Evolutionary conservation across 2,329 filamentous ascomycete species (phyloP), one percentile per base, ranked within the genome.

Genomic region (Aspergillus sergii): DNA sequence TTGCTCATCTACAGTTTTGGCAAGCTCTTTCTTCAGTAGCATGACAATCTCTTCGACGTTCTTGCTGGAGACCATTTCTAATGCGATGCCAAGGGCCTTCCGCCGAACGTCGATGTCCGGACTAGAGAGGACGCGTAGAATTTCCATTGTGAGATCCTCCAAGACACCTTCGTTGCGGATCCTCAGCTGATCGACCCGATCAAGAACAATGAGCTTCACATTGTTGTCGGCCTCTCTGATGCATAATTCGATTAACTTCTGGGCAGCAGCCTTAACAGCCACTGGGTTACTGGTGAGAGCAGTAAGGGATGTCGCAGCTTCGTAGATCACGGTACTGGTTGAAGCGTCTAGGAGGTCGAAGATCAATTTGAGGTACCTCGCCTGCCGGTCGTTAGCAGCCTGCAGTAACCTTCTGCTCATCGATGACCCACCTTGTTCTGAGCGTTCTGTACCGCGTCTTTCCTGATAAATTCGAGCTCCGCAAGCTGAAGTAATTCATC

Each of bases 161-260:
- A 99, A 81, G 23, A 98, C 89, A 58, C 94, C 94, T 75, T 95
- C 92, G 71, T 97, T 96, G 79, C 92, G 92, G 76, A 90, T 89
- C 71, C 94, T 87, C 66, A 97, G 80, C 72, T 94, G 90, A 72
- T 97, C 91, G 43, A 99, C 95, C 53, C 94, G 91, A 74, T 98
- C 95, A 50, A 99, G 85, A 23, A 99, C 95, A 71, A 99, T 99
- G 53, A 99, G 89, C 82, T 99, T 99, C 68, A 99, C 95, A 75
- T 99, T 99, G 84, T 99, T 99, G 78, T 99, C 95, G 0, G 95
- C 90, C 80, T 98, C 95, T 81, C 96, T 97, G 77, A 99, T 97
- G 76, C 91, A 93, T 10, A 99, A 85, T 79, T 99, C 95, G 68
- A 98, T 97, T 77, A 99, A 95, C 76, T 99, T 99, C 71, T 88